Conservation (phyloP, 2,329 filamentous ascomycete species). For the Diplodia sapinea region DNA sequence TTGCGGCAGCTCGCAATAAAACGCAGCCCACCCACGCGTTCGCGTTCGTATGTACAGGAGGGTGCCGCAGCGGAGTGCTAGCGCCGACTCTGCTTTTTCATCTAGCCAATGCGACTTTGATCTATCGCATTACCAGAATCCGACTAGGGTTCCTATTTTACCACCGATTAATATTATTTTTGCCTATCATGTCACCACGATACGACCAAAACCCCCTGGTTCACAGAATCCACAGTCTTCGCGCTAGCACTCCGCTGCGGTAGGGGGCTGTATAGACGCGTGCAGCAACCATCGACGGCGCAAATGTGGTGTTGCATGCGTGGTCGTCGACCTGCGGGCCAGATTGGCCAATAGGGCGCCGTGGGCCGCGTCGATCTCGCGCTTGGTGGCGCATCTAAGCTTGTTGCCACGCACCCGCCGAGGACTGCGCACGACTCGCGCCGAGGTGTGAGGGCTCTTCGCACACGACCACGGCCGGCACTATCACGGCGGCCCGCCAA, state of each 20-base stretch:
- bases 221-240: no score
- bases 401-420: conserved; percentile 12
- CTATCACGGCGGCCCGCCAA: conserved; percentile 3
- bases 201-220: no score
- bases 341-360: conserved; percentile 12
- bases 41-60: no score
- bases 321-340: neutral
- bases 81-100: no score
- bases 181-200: no score
- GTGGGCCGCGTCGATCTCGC: conserved; percentile 18
- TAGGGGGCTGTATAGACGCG: neutral
- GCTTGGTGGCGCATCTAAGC: conserved; percentile 19
- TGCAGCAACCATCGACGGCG: neutral
- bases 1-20: conserved; percentile 1
- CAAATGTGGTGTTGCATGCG: conserved; percentile 10
- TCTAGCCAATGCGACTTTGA: no score
- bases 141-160: no score
- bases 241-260: no score
- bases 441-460: neutral
- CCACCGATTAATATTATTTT: no score
- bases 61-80: no score
- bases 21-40: neutral
- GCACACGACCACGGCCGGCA: conserved; percentile 14
- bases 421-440: conserved; percentile 9
- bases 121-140: no score